phyloP scores from a whole-genome alignment of 306 rosid species.

The Delonix regia region DNA sequence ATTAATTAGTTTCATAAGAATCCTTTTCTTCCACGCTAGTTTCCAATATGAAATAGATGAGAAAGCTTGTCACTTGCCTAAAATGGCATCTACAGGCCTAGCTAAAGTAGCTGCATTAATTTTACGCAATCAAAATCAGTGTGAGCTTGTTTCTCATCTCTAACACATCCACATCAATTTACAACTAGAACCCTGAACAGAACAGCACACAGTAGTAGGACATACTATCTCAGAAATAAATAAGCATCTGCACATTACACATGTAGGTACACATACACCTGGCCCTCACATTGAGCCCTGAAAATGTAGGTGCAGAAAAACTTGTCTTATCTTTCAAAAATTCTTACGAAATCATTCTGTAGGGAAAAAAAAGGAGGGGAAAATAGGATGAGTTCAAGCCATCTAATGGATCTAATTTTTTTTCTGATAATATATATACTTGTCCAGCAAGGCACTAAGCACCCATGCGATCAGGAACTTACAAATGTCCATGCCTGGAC shows the following conservation, averaged over 20 bases:
- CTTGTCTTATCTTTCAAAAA: not conserved
- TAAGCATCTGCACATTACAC: not conserved
- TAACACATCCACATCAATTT: not conserved
- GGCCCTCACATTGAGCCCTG: not conserved
- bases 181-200: not conserved
- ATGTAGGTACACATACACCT: not conserved
- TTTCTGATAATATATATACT: not conserved
- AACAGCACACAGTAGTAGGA: not conserved
- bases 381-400: not conserved
- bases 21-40: not conserved
- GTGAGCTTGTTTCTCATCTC: not conserved
- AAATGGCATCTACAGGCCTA: not conserved
- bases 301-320: not conserved
- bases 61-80: not conserved
- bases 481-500: not conserved
- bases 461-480: no score
- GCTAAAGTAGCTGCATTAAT: not conserved
- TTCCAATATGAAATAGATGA: not conserved
- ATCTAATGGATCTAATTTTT: not conserved
- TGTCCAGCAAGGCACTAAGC: no score
- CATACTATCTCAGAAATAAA: not conserved
- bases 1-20: not conserved
- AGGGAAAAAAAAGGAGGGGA: not conserved
- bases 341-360: not conserved
- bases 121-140: not conserved